Evolutionary conservation across 805 yeast genomes (phyloP).

Genomic region (Kodamaea nitidulidarum): DNA sequence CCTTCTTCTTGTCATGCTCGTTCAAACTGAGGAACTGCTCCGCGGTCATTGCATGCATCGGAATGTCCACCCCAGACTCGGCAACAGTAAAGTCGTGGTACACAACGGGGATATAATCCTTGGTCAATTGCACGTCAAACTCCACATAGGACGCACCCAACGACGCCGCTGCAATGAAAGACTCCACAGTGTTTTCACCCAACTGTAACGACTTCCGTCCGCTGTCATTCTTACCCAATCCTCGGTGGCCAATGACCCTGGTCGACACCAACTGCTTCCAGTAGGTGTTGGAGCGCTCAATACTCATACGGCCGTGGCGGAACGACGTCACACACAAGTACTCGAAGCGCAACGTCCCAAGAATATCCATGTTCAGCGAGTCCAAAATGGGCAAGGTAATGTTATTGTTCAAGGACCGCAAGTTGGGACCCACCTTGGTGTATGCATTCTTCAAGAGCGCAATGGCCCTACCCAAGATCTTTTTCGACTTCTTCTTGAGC

Average conservation of each 20-base stretch:
- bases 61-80: constrained; percentile 92
- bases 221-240: constrained; percentile 81
- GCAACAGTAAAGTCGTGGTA: constrained; percentile 94
- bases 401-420: constrained; percentile 61
- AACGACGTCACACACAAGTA: constrained; percentile 70
- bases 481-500: constrained; percentile 21
- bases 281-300: constrained; percentile 70
- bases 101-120: constrained; percentile 86
- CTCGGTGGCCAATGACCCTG: constrained; percentile 93
- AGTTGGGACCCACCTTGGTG: constrained; percentile 63
- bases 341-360: constrained; percentile 79
- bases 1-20: constrained; percentile 17
- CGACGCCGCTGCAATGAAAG: constrained; percentile 93
- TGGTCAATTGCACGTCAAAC: constrained; percentile 92
- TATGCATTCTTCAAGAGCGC: constrained; percentile 61
- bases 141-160: constrained; percentile 95
- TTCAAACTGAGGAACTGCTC: constrained; percentile 77
- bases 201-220: constrained; percentile 75
- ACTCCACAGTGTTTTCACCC: constrained; percentile 93
- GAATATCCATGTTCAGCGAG: constrained; percentile 60
- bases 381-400: constrained; percentile 76
- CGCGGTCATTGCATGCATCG: constrained; percentile 86
- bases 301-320: constrained; percentile 59
- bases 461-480: constrained; percentile 78
- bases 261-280: constrained; percentile 90